A percentile compares a stretch with the other conserved stretches of the same genome.
These are phyloP conservation scores for Leccinum longicurvipes DNA, from an alignment of 768 basidiomycete genomes.

Conservation along the genomic window DNA sequence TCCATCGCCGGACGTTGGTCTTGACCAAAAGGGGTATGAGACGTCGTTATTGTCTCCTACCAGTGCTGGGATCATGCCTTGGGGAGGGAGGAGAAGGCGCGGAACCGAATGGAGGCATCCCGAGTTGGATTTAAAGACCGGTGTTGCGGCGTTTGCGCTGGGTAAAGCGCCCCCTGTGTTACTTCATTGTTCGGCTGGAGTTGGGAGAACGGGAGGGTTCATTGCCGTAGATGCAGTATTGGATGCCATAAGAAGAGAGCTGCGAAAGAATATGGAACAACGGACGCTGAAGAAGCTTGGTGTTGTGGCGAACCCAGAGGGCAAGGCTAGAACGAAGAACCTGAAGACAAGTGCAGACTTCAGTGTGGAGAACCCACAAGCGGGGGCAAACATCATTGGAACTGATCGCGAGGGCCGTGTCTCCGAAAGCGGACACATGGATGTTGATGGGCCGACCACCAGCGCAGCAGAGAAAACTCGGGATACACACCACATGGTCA, in stretches of 20 bases:
- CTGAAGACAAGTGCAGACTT: slow-evolving; percentile 3
- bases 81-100: slow-evolving; percentile 5
- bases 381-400: neutral
- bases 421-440: slow-evolving; percentile 18
- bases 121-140: slow-evolving; percentile 51
- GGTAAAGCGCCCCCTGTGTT: slow-evolving; percentile 56
- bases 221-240: slow-evolving; percentile 87
- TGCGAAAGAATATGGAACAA: slow-evolving; percentile 36
- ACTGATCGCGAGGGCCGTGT: slow-evolving; percentile 1
- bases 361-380: slow-evolving; percentile 9
- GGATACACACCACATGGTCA: slow-evolving; percentile 8
- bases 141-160: slow-evolving; percentile 52
- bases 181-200: slow-evolving; percentile 91
- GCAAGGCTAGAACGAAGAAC: slow-evolving; percentile 2
- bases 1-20: slow-evolving; percentile 16
- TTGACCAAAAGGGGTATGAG: slow-evolving; percentile 4
- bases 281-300: slow-evolving; percentile 1
- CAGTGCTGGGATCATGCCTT: slow-evolving; percentile 1
- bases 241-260: slow-evolving; percentile 65
- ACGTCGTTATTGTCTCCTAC: slow-evolving; percentile 18
- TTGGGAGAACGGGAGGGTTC: slow-evolving; percentile 92
- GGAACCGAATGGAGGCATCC: slow-evolving; percentile 31
- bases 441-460: slow-evolving; percentile 23
- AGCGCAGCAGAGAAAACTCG: neutral
- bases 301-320: neutral